Base-by-base conservation (phyloP, 805 yeast genomes). In the Clavispora santaluciae region DNA sequence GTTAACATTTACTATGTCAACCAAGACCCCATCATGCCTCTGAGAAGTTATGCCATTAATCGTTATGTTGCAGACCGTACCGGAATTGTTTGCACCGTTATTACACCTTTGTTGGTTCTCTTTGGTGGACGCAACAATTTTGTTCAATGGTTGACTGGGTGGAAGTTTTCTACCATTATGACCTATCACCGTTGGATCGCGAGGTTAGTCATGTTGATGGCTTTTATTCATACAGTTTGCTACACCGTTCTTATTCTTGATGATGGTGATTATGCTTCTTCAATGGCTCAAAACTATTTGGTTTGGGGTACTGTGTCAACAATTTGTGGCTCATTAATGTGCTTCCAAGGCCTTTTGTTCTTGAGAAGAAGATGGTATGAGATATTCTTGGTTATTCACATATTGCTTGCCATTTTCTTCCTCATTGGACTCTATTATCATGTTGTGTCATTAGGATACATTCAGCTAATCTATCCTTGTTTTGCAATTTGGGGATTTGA, bases 401-500 rank as follows among this genome's bases (percentile, higher is more conserved):
- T 57, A 16, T 15, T 42, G 6, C 46, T 57, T 45, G 61, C 60
- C 1, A 38, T 45, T 5, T 44, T 50, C 21, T 57, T 55, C 33
- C 42, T 57, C 12, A 13, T 51, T n/a, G 60, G 59, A 1, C 47
- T 54, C 4, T 56, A 53, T 51, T 37, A 35, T 22, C 54, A 50
- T 22, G 35, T 44, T 11, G 39, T 37, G 12, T 42, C 33, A 22
- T 44, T 46, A 8, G 47, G 53, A 0, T 68, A 61, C 37, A 53
- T 52, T 17, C 49, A 54, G 47, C 75, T 63, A 11, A 47, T 54
- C 40, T 78, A 75, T 42, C 73, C 78, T 4, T 54, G 80, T 7
- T 71, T 78, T 43, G 81, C 77, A 0, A 67, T 87, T 6, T 88
- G 95, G 95, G 53, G 55, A 0, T 36, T 60, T 1, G 80, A 75